These are phyloP conservation scores for Barbatosphaeria neglecta DNA, from an alignment of 495 filamentous ascomycete genomes.

Conservation along the genomic window DNA sequence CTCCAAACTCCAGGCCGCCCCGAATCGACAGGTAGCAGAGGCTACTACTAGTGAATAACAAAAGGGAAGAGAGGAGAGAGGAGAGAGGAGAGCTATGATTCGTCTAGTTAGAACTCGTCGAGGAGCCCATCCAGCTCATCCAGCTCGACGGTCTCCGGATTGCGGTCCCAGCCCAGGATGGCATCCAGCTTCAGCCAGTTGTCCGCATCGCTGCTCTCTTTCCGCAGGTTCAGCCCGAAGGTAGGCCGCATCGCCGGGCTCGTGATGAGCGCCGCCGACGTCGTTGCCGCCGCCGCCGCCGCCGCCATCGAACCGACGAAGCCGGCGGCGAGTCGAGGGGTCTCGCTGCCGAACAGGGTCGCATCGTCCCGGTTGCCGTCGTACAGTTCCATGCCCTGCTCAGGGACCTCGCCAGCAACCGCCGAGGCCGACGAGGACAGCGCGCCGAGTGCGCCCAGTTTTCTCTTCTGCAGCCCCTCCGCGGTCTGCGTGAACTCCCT, in stretches of 20 bases:
- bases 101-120: conserved; percentile 42
- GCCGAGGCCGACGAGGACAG: no score
- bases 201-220: conserved; percentile 39
- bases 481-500: conserved; percentile 95
- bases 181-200: conserved; percentile 40
- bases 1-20: no score
- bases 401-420: conserved; percentile 29
- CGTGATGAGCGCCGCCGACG: conserved; percentile 14
- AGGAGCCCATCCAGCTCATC: conserved; percentile 90
- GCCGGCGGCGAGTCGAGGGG: conserved; percentile 12
- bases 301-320: conserved; percentile 18
- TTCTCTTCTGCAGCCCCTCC: conserved; percentile 69
- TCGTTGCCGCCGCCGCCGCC: no score
- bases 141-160: conserved; percentile 80
- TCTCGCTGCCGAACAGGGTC: conserved; percentile 40
- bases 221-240: conserved; percentile 32
- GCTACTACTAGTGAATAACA: not conserved
- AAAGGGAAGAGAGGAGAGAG: not conserved
- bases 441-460: conserved; percentile 39
- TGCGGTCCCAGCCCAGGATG: conserved; percentile 54
- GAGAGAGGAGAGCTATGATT: conserved; percentile 5
- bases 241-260: conserved; percentile 33
- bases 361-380: conserved; percentile 34
- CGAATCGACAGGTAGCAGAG: no score
- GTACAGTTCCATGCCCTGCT: conserved; percentile 37